phyloP scores from a whole-genome alignment of 2,329 filamentous ascomycete species.

The Drechmeria coniospora region DNA sequence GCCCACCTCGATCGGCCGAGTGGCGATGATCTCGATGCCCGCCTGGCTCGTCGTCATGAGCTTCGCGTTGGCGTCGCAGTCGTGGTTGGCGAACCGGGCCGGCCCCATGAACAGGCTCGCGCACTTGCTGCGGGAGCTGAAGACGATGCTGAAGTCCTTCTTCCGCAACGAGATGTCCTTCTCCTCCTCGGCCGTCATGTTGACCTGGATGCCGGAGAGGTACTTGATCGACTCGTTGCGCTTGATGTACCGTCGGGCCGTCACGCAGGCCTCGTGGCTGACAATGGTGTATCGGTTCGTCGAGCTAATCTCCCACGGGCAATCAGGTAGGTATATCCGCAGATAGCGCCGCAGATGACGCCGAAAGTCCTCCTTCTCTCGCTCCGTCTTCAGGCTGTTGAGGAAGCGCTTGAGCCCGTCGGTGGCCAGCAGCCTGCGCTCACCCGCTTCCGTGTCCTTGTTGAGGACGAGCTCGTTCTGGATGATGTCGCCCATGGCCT shows the following conservation, averaged over 20 bases:
- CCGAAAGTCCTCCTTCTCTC: constrained; percentile 75
- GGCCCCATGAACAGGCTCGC: constrained; percentile 89
- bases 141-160: constrained; percentile 93
- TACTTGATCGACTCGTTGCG: constrained; percentile 83
- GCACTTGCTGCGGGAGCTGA: constrained; percentile 81
- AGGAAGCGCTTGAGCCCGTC: constrained; percentile 60
- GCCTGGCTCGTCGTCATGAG: constrained; percentile 71
- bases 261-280: constrained; percentile 76
- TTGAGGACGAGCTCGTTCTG: constrained; percentile 55
- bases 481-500: constrained; percentile 44
- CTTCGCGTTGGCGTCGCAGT: constrained; percentile 83
- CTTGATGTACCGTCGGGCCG: constrained; percentile 63
- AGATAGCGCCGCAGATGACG: constrained; percentile 81
- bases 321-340: constrained; percentile 84
- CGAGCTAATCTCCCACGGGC: constrained; percentile 77
- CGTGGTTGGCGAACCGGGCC: constrained; percentile 92
- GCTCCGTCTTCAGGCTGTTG: constrained; percentile 50
- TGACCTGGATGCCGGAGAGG: constrained; percentile 77
- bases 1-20: constrained; percentile 64
- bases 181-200: constrained; percentile 86
- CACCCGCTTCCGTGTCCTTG: constrained; percentile 56
- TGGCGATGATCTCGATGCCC: constrained; percentile 81
- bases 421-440: constrained; percentile 55
- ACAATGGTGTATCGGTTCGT: constrained; percentile 93
- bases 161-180: constrained; percentile 62